A percentile compares a stretch with the other conserved stretches of the same genome.
These are phyloP conservation scores for Nicotiana undulata DNA, from an alignment of 257 asterid genomes.

Conservation along the genomic window DNA sequence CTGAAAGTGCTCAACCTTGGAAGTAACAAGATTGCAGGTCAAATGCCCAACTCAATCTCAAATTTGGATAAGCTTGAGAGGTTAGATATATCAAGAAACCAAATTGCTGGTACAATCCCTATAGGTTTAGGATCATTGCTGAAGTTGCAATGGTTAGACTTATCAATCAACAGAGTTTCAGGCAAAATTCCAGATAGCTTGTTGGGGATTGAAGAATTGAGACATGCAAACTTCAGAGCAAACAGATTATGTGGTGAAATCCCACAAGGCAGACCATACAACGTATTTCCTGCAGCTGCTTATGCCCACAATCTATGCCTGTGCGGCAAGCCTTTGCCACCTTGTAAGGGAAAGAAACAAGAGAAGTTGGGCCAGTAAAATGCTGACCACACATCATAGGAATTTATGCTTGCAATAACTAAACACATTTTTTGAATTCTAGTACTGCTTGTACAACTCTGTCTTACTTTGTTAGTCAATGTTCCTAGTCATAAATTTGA, in stretches of 20 bases:
- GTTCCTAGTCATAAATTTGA: slow-evolving; percentile 3
- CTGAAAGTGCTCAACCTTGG: slow-evolving; percentile 56
- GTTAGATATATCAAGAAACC: slow-evolving; percentile 65
- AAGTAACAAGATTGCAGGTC: slow-evolving; percentile 66
- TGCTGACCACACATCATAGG: slow-evolving; percentile 45
- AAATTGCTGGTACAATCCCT: slow-evolving; percentile 73
- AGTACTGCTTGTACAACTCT: slow-evolving; percentile 11
- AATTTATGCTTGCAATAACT: slow-evolving; percentile 37
- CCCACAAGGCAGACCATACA: slow-evolving; percentile 76
- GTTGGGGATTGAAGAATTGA: slow-evolving; percentile 43
- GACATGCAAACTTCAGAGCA: slow-evolving; percentile 69
- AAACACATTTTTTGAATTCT: slow-evolving; percentile 6
- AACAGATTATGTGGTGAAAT: slow-evolving; percentile 78
- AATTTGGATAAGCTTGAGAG: slow-evolving; percentile 46
- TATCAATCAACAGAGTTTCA: slow-evolving; percentile 46
- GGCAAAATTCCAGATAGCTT: slow-evolving; percentile 69
- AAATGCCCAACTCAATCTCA: slow-evolving; percentile 61
- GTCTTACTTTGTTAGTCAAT: not conserved
- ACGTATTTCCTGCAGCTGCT: slow-evolving; percentile 53
- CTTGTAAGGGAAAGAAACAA: slow-evolving; percentile 45
- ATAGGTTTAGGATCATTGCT: slow-evolving; percentile 43
- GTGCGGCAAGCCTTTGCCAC: slow-evolving; percentile 78
- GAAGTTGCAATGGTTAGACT: slow-evolving; percentile 71
- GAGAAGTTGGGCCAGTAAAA: slow-evolving; percentile 51
- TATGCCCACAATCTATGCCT: slow-evolving; percentile 76